Base-by-base conservation (phyloP, 2,329 filamentous ascomycete species). In the Pseudogymnoascus pannorum region DNA sequence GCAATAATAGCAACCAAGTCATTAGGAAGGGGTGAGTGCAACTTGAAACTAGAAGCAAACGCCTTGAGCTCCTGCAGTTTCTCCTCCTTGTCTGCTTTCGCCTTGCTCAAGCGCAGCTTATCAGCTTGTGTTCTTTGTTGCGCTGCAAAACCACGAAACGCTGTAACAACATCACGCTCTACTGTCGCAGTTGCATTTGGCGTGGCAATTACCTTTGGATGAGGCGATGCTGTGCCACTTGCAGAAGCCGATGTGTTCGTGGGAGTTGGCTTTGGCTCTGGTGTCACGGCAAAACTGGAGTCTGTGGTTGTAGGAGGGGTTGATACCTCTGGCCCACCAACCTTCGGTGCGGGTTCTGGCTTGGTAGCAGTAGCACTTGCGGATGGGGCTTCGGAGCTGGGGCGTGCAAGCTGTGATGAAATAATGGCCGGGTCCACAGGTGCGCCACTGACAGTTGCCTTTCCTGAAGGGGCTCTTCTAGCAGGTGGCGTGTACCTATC, bases 51-150 rank as follows among this genome's bases (percentile, higher is more conserved):
- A 67, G 87, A 84, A 1, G 94, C 91, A 74, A 99, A 99, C 71
- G 93, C 96, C 79, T 94, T 95, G 62, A 99, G 77, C 75, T 99
- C 94, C 63, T 91, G 96, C 64, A 99, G 75, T 75, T 96, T 97
- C 66, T 94, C 86, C 67, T 92, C 91, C 73, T 96, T 96, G 72
- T 97, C 94, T 63, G 81, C 81, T 71, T 81, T 85, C 8, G 80
- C 80, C 72, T 86, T 87, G 67, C 75, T 81, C 64, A 73, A 77
- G 51, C 85, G 78, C 38, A 74, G 77, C 68, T 85, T 82, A 68
- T 86, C 82, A 5, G 79, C 79, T 62, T 79, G 80, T 61, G 75
- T 76, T 61, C 81, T 78, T 70, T 86, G 79, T 63, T 79, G 78
- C 22, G 74, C 79, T 18, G 85, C 85, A 71, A 89, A 89, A 7